Conservation (phyloP, 306 rosid species). For the Casuarina glauca region DNA sequence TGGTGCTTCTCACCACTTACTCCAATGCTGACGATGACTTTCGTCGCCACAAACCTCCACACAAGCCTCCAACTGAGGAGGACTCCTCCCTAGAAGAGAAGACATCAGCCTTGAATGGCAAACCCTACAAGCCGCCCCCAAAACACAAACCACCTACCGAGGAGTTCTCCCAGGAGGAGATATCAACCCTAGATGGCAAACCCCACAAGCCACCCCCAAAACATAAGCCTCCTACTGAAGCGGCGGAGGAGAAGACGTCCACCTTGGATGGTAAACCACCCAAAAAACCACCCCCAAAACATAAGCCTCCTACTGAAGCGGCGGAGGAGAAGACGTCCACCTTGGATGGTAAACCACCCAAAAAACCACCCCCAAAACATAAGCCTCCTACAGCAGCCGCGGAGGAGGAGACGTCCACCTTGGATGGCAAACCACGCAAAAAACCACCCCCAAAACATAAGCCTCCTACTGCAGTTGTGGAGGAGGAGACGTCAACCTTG, state of each 20-base stretch:
- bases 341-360: not conserved
- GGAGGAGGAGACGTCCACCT: not conserved
- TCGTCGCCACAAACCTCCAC: constrained; percentile 15
- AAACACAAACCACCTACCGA: not conserved
- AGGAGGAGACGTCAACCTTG: not conserved
- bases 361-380: too few species aligned
- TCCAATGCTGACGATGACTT: constrained; percentile 18
- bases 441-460: not conserved
- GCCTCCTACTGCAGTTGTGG: not conserved
- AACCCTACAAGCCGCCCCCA: not conserved
- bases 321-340: not conserved
- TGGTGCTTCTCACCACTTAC: constrained; percentile 31
- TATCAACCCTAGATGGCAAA: not conserved
- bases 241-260: too few species aligned
- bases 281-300: too few species aligned
- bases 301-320: too few species aligned
- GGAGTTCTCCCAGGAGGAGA: not conserved
- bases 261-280: too few species aligned
- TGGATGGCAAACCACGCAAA: not conserved
- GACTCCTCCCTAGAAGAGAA: not conserved
- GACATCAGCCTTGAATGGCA: not conserved
- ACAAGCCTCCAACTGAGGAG: constrained; percentile 13
- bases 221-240: too few species aligned
- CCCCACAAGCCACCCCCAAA: too few species aligned
- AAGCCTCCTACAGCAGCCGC: too few species aligned